Conservation (phyloP, 202 grass and related monocot genomes). For the Carex sylvatica region DNA sequence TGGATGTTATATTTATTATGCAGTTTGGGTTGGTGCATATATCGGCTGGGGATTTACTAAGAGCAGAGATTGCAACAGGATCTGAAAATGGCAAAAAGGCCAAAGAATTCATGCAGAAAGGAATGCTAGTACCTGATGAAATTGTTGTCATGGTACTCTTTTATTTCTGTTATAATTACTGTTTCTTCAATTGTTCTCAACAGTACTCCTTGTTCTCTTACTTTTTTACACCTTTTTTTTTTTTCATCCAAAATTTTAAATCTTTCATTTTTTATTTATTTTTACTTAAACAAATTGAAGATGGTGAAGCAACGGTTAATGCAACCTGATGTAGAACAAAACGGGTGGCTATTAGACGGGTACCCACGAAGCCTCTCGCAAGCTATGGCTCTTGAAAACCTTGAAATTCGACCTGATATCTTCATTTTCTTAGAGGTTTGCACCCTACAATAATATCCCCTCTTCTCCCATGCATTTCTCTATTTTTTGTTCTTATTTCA, state of each 20-base stretch:
- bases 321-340: constrained; percentile 78
- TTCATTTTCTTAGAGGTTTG: constrained; percentile 89
- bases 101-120: constrained; percentile 98
- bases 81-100: constrained; percentile 73
- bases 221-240: background rate
- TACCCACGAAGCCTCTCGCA: constrained; percentile 92
- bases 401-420: constrained; percentile 67
- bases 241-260: background rate
- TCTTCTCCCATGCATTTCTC: background rate
- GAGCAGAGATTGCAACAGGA: constrained; percentile 75
- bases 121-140: constrained; percentile 78
- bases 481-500: background rate
- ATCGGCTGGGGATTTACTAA: constrained; percentile 90
- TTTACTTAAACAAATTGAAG: constrained; percentile 33
- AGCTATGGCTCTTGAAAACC: constrained; percentile 84
- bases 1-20: constrained; percentile 30
- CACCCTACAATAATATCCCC: background rate
- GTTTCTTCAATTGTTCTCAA: background rate
- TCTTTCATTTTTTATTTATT: background rate
- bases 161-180: background rate
- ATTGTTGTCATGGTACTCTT: constrained; percentile 75
- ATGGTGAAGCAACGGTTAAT: constrained; percentile 87
- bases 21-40: constrained; percentile 96
- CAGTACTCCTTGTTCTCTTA: background rate
- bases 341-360: constrained; percentile 91